Evolutionary conservation across 2,329 filamentous ascomycete species (phyloP), one percentile per base, ranked within the genome.

Genomic region (Diaporthe humulicola): DNA sequence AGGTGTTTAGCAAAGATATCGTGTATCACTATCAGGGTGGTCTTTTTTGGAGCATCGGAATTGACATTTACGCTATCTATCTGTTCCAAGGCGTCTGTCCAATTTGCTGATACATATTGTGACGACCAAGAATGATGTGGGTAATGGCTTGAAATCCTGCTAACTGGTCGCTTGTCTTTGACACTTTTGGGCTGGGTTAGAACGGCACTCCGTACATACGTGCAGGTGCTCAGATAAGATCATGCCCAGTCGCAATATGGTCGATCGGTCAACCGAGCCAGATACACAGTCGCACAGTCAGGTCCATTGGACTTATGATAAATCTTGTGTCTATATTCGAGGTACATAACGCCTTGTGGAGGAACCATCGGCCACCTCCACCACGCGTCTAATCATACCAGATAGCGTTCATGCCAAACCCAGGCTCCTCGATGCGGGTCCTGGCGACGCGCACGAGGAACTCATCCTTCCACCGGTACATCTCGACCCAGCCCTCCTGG

Each of bases 361-460:
- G 0, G 15, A 14, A 3, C 4, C 17, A 6, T 30, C 12, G 5
- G 9, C 25, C n/a, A 7, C 12, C 8, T 19, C 38, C 22, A 45
- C 22, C 40, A 15, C 30, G 7, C 17, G 12, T 80, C 78, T 73
- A 95, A 84, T 97, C 93, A 83, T 97, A 97, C 95, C 95, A 98
- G 77, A 97, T 95, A n/a, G 95, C 95, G 85, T 98, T 98, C 95
- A 98, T 98, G 2, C 95, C 95, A 82, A 98, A 98, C 1, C 95
- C 95, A n/a, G 94, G 94, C 86, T 97, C 95, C 8, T 92, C 91
- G 50, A 97, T 92, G 78, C 94, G 91, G 77, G 94, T 87, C 76
- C 94, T 88, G 22, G 95, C 95, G 10, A 97, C 95, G 4, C 95
- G 87, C 2, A 91, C 93, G 71, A 98, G 85, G 79, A 93, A 94